These are phyloP conservation scores for Solanum hybrid DNA, from an alignment of 305 asterid genomes.

Conservation along the genomic window DNA sequence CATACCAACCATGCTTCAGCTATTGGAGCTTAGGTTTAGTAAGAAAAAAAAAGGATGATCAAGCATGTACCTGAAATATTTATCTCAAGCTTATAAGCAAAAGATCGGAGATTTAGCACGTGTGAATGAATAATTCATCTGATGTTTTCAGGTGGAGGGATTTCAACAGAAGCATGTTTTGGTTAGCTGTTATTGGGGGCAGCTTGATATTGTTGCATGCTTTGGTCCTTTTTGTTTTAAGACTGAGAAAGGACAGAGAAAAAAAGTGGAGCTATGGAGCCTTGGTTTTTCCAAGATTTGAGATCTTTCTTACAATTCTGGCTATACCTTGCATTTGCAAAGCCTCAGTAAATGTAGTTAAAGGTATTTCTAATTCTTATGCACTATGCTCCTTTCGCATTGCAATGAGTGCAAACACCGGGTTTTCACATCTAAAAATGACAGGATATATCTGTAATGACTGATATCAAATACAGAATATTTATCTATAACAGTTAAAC, in stretches of 20 bases:
- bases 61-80: neutral
- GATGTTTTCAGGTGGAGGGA: slow-evolving; percentile 74
- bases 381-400: neutral
- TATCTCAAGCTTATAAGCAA: neutral
- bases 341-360: slow-evolving; percentile 58
- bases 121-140: neutral
- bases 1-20: neutral
- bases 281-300: slow-evolving; percentile 63
- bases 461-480: neutral
- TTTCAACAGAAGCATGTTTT: slow-evolving; percentile 82
- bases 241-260: slow-evolving; percentile 36
- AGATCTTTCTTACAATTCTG: slow-evolving; percentile 69
- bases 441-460: neutral
- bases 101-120: neutral
- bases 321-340: slow-evolving; percentile 76
- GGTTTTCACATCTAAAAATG: neutral
- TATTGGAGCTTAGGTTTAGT: neutral
- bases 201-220: slow-evolving; percentile 51
- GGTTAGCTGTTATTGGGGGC: slow-evolving; percentile 67
- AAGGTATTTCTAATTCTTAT: slow-evolving; percentile 37
- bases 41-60: neutral
- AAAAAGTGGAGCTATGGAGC: slow-evolving; percentile 54
- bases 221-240: slow-evolving; percentile 40
- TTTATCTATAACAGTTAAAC: neutral
- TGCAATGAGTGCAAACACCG: neutral